Conservation (phyloP, 2,329 filamentous ascomycete species). For the Cladosporium sp. region DNA sequence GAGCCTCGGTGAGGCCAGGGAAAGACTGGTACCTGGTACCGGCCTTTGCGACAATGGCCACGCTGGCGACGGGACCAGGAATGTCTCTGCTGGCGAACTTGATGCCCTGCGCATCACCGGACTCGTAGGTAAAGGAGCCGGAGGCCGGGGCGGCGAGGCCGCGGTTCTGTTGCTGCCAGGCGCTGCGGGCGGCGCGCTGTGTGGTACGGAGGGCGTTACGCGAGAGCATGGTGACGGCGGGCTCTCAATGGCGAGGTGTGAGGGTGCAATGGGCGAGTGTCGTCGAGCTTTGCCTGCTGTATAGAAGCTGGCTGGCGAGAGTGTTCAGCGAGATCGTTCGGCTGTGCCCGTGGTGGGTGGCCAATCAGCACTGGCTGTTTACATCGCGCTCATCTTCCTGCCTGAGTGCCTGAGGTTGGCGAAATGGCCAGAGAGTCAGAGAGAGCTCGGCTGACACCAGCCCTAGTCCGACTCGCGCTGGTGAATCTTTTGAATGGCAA, state of each 20-base stretch:
- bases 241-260: conserved; percentile 19
- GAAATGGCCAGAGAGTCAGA: no score
- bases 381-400: background rate
- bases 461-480: background rate
- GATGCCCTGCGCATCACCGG: conserved; percentile 79
- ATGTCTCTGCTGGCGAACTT: conserved; percentile 92
- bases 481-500: conserved; percentile 18
- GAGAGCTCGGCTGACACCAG: background rate
- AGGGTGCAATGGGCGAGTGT: conserved; percentile 16
- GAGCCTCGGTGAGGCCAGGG: conserved; percentile 83
- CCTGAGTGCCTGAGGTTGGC: no score
- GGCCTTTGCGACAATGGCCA: conserved; percentile 90
- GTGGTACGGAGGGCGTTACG: conserved; percentile 65
- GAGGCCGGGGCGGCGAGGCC: conserved; percentile 68
- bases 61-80: conserved; percentile 82
- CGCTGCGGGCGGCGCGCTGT: conserved; percentile 61
- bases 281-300: conserved; percentile 4
- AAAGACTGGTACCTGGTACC: conserved; percentile 89
- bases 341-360: background rate
- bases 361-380: background rate
- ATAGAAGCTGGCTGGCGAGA: conserved; percentile 4
- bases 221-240: conserved; percentile 59
- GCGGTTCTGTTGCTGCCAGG: conserved; percentile 60
- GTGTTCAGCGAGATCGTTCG: background rate
- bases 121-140: conserved; percentile 82